Evolutionary conservation across 345 rosid species (phyloP), one percentile per base, ranked within the genome.

Genomic region (Jatropha curcas): DNA sequence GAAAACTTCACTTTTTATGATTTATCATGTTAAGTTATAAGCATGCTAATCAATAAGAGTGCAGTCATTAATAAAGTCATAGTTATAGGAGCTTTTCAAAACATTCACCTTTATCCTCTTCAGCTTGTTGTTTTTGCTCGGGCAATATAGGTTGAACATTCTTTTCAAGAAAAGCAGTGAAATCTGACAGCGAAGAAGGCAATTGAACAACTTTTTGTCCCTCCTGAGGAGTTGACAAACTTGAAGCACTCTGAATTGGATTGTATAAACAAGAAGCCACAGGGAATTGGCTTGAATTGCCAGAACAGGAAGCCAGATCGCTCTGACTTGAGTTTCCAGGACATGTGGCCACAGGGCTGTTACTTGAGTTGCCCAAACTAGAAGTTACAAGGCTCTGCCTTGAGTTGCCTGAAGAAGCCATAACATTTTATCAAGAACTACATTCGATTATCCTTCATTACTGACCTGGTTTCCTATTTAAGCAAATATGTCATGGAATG

Each of bases 21-120:
- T 35, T 35, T 35, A 35, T 25, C 67, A 20, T 17, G 13, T 25
- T 65, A 27, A 12, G 28, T 30, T 58, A 14, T 28, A 28, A 58
- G 25, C 28, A 17, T 7, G 2, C 24, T 65, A 27, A 65, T 7
- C 53, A 41, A 8, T 41, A 43, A 2, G 10, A 34, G n/a, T 4
- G 52, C 20, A 62, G 45, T 65, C 0, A 25, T 13, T 19, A 10
- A 12, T 19, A 20, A 43, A 60, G 7, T n/a, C 33, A 51, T 41
- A 9, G 20, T 28, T 8, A 43, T 3, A 24, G 19, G n/a, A 71
- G 67, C 61, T 51, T 71, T 41, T 14, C 27, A 2, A 46, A 66
- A 71, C 25, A 65, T 1, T 61, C 73, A 85, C 86, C 81, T 64
- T 13, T 41, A 28, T 53, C 60, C 39, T 66, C 61, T 27, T 56